Evolutionary conservation across 805 yeast genomes (phyloP), one percentile per base, ranked within the genome.

Genomic region (Candida dendrica): DNA sequence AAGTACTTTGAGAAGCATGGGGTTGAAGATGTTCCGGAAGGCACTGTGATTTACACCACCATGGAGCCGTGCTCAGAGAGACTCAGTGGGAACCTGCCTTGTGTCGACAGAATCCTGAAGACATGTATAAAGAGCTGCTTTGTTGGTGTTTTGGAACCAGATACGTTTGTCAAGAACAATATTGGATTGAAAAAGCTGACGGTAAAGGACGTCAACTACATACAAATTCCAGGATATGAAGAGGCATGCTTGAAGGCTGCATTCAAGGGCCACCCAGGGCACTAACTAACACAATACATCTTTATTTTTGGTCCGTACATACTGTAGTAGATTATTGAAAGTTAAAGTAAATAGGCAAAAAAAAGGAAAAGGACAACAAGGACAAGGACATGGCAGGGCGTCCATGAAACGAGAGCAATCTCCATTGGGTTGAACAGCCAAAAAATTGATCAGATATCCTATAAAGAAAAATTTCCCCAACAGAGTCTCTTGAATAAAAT

Each of bases 61-160:
- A 93, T 93, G 98, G 98, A 93, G 57, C 98, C 98, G 1, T 93
- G 98, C 58, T 81, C 95, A 6, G 74, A 76, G 43, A 71, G 98
- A 41, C 66, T 91, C 29, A 88, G 96, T 56, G 98, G 98, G 0
- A 90, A 91, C 50, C 53, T 71, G 40, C 96, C 98, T 0, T 93
- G 98, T 62, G 80, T 79, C 3, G 89, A 89, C 46, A 71, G 98
- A 24, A 79, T 93, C 6, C 55, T 90, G 39, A 70, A 65, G 4
- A 60, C 77, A 0, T 48, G 53, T 1, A 81, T 91, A 46, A 70
- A 68, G 17, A 77, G 93, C 0, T 90, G 90, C 20, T 88, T 84
- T 65, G 96, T 91, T 5, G 98, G 98, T 1, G 93, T 89, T 1
- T 58, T 80, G 47, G 98, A 93, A 61, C 98, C 98, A 0, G 82